Conservation (phyloP, 1,284 basidiomycete genomes). For the Rhodotorula sp. region DNA sequence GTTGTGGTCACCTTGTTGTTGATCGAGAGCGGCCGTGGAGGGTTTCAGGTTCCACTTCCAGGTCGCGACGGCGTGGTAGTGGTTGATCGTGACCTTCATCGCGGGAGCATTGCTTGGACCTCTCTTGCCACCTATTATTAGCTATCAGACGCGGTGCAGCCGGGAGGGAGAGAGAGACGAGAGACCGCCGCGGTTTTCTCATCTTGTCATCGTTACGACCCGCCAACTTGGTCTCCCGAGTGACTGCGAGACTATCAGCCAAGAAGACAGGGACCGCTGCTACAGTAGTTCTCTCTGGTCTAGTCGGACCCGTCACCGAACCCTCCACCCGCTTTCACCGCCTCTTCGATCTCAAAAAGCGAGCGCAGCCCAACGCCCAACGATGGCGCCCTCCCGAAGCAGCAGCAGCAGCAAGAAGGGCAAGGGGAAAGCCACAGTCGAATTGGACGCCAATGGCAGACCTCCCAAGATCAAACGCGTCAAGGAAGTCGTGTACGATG, state of each 20-base stretch:
- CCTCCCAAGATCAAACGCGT: slow-evolving; percentile 36
- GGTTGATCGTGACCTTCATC: slow-evolving; percentile 78
- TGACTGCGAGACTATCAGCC: background rate
- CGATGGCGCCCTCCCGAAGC: slow-evolving; percentile 2
- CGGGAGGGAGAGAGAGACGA: too few relatives aligned
- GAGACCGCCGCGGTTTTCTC: background rate
- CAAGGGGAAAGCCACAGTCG: background rate
- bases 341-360: background rate
- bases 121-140: too few relatives aligned
- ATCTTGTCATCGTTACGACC: background rate
- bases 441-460: slow-evolving; percentile 20
- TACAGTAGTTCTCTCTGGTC: background rate
- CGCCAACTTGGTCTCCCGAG: background rate
- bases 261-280: background rate
- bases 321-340: background rate
- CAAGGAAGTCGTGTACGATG: slow-evolving; percentile 65
- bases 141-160: too few relatives aligned
- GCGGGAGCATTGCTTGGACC: too few relatives aligned
- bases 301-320: too few relatives aligned
- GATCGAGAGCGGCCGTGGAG: slow-evolving; percentile 50
- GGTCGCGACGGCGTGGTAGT: slow-evolving; percentile 79
- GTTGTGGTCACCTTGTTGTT: slow-evolving; percentile 9
- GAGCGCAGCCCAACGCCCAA: too few relatives aligned
- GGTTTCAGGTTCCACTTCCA: slow-evolving; percentile 74
- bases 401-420: slow-evolving; percentile 10